These are phyloP conservation scores for Gillenia trifoliata DNA, from an alignment of 306 rosid species.

Conservation along the genomic window DNA sequence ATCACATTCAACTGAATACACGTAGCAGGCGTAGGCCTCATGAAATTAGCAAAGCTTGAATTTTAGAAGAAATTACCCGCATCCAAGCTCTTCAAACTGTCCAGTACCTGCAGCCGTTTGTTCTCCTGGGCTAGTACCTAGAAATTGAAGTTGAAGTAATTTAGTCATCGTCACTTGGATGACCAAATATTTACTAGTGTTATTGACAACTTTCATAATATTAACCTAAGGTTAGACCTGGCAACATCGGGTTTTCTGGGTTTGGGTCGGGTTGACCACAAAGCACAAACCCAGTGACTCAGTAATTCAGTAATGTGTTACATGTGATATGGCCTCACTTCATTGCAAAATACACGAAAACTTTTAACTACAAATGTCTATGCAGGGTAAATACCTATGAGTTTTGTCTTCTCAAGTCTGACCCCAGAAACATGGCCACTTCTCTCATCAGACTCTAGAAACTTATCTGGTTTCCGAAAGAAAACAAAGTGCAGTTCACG, in stretches of 20 bases:
- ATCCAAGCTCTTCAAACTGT: constrained; percentile 63
- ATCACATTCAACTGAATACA: not conserved
- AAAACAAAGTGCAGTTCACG: constrained; percentile 78
- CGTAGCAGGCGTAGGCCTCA: not conserved
- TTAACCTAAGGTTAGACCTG: not conserved
- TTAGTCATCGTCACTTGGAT: constrained; percentile 8
- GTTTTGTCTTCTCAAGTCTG: constrained; percentile 72
- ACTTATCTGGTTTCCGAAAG: constrained; percentile 70
- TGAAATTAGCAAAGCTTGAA: not conserved
- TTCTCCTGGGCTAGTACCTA: constrained; percentile 68
- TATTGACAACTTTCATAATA: not conserved
- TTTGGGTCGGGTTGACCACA: no score
- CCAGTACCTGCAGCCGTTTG: constrained; percentile 73
- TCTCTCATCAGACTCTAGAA: constrained; percentile 51
- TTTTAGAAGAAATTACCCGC: constrained; percentile 52
- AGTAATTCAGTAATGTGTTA: not conserved
- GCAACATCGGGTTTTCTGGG: no score
- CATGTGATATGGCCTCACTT: not conserved
- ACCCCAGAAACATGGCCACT: constrained; percentile 52
- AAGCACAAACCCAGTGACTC: not conserved
- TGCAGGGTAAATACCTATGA: constrained; percentile 39
- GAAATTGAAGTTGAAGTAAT: constrained; percentile 29
- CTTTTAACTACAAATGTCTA: not conserved
- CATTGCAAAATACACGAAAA: not conserved
- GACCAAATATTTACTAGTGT: not conserved